Evolutionary conservation across 2,329 filamentous ascomycete genomes (phyloP), one percentile per base, ranked within the genome.

Genomic region (Hypoxylon sp.): DNA sequence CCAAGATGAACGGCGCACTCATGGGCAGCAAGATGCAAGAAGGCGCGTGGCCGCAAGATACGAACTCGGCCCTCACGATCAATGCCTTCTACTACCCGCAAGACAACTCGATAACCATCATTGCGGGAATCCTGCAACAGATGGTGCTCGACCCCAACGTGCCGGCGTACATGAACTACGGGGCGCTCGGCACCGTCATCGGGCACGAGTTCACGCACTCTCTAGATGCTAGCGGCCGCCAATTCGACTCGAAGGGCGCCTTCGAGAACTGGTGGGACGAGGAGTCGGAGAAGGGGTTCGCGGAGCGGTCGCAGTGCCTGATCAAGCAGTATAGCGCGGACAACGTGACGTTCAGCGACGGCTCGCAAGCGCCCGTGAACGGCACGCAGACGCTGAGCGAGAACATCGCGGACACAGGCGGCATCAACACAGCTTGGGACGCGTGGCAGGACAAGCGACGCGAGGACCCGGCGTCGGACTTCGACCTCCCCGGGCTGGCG

Each of bases 201-300:
- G 64, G 64, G 3, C 64, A 67, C 50, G 64, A 67, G 32, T 60
- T 60, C 25, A 67, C 64, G 36, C 64, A 67, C 55, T 63, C 64
- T 9, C 55, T 67, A 3, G 64, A 67, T 17, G 46, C 28, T 2
- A 60, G 7, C 28, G 64, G 64, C 3, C 48, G 64, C 7, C 45
- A 25, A 9, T 60, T 10, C 14, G 53, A 67, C 45, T 36, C 50
- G 2, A 38, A n/a, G 13, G 60, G 64, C 41, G 55, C 25, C 5
- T 48, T 45, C 19, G 14, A 19, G 6, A 32, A 63, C 59, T 51
- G 49, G 55, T 67, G 64, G 64, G 64, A 67, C 45, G 55, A 17
- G 1, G 59, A 59, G 25, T 60, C 60, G 28, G 50, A 41, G 21
- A 50, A 46, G 2, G 60, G 43, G 1, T 60, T 67, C 56, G 19